phyloP scores from a whole-genome alignment of 192 early-diverging fungal species.

The Podila minutissima region DNA sequence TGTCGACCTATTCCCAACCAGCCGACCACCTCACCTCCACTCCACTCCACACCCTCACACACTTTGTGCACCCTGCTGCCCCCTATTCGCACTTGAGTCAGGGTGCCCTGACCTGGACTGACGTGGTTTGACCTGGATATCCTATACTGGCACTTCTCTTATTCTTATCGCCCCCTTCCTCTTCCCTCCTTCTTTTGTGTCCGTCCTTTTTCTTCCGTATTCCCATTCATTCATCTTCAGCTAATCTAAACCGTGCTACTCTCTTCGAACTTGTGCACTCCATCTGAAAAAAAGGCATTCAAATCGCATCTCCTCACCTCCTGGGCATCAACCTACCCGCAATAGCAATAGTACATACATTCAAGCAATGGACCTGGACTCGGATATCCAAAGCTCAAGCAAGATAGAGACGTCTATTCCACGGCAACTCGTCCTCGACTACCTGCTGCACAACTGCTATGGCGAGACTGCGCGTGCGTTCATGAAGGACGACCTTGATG shows the following conservation, averaged over 20 bases:
- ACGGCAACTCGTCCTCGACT: conserved; percentile 68
- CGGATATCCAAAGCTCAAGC: conserved; percentile 29
- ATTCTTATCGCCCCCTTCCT: not conserved
- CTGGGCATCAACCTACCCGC: not conserved
- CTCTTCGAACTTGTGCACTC: too few relatives aligned
- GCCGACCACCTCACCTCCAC: too few relatives aligned
- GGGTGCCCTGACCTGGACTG: too few relatives aligned
- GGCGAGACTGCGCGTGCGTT: conserved; percentile 71
- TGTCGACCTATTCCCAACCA: too few relatives aligned
- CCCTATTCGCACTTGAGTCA: too few relatives aligned
- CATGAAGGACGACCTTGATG: conserved; percentile 55
- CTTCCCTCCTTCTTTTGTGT: not conserved
- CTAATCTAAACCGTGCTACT: not conserved
- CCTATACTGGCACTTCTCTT: too few relatives aligned
- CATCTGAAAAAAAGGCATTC: not conserved
- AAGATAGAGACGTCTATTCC: conserved; percentile 51
- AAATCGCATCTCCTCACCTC: not conserved
- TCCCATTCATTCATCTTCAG: not conserved
- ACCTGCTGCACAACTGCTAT: conserved; percentile 75
- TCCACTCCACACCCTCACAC: too few relatives aligned
- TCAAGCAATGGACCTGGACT: conserved; percentile 39
- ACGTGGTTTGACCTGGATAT: too few relatives aligned
- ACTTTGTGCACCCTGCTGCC: too few relatives aligned
- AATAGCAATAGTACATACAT: not conserved
- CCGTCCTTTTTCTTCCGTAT: not conserved